A percentile compares a stretch with the other conserved stretches of the same genome.
Evolutionary conservation across 345 rosid genomes (phyloP).

Genomic region (Linum usitatissimum): DNA sequence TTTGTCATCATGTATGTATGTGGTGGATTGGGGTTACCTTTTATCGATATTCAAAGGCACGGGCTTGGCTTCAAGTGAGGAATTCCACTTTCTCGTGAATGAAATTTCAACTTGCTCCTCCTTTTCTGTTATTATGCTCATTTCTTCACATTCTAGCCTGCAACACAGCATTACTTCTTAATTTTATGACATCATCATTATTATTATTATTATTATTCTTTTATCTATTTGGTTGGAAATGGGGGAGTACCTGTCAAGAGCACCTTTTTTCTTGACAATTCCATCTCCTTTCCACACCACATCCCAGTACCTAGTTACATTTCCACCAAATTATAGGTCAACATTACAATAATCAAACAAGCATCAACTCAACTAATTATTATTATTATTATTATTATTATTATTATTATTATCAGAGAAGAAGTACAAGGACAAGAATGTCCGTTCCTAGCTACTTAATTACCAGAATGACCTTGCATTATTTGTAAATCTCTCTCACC

Average conservation of each 20-base stretch:
- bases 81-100: constrained; percentile 22
- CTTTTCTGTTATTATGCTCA: constrained; percentile 13
- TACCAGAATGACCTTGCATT: too few species aligned
- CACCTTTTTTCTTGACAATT: not conserved
- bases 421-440: too few species aligned
- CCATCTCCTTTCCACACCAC: constrained; percentile 1
- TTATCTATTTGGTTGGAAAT: not conserved
- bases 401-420: too few species aligned
- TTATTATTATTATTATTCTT: not conserved
- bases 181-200: constrained; percentile 11
- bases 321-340: not conserved
- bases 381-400: too few species aligned
- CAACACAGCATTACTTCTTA: too few species aligned
- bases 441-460: too few species aligned
- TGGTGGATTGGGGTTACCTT: too few species aligned
- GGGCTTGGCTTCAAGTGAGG: constrained; percentile 17
- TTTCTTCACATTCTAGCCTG: not conserved
- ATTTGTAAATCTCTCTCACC: too few species aligned
- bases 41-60: constrained; percentile 21
- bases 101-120: constrained; percentile 26
- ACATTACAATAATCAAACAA: not conserved
- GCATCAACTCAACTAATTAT: not conserved
- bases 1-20: too few species aligned
- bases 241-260: not conserved
- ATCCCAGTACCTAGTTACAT: constrained; percentile 8